These are phyloP conservation scores for Grigorovia yakushimaensis DNA, from an alignment of 805 yeast genomes.

Conservation along the genomic window DNA sequence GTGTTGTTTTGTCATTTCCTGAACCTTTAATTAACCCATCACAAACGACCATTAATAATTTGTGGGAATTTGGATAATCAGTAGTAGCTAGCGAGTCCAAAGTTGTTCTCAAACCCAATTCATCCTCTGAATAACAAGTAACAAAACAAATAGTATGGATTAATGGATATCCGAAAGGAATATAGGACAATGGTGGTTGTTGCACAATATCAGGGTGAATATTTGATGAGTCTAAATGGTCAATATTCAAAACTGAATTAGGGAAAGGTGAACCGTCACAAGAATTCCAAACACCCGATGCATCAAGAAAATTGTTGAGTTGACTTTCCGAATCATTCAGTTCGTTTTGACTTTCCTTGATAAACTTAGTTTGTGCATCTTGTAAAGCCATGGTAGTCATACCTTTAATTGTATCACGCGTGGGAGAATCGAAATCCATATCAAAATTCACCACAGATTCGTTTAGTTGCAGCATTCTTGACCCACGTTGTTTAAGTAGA, in stretches of 20 bases:
- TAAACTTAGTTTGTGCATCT: conserved; percentile 29
- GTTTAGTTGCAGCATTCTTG: conserved; percentile 18
- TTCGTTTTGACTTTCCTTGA: not conserved
- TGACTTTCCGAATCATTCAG: conserved; percentile 4
- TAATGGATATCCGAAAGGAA: conserved; percentile 78
- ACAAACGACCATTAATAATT: conserved; percentile 76
- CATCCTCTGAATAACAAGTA: conserved; percentile 93
- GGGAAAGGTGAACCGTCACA: conserved; percentile 2
- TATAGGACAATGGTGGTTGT: conserved; percentile 82
- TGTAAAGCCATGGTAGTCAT: conserved; percentile 60
- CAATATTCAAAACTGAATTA: conserved; percentile 17
- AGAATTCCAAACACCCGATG: conserved; percentile 10
- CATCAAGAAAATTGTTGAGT: conserved; percentile 9
- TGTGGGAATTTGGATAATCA: conserved; percentile 92
- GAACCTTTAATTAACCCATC: conserved; percentile 94
- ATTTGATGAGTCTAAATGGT: conserved; percentile 45
- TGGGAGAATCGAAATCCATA: not conserved
- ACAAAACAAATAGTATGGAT: conserved; percentile 66
- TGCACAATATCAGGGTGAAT: conserved; percentile 76
- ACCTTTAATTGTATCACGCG: conserved; percentile 8
- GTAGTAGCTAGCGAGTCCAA: conserved; percentile 88
- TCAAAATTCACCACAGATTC: conserved; percentile 9
- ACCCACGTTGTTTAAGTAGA: conserved; percentile 32
- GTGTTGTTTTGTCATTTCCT: conserved; percentile 80
- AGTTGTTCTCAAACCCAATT: conserved; percentile 74